Percentiles rank a stretch among this genome's conserved stretches.
Evolutionary conservation across 495 filamentous ascomycete species (phyloP).

Genomic region (Recurvomyces mirabilis): DNA sequence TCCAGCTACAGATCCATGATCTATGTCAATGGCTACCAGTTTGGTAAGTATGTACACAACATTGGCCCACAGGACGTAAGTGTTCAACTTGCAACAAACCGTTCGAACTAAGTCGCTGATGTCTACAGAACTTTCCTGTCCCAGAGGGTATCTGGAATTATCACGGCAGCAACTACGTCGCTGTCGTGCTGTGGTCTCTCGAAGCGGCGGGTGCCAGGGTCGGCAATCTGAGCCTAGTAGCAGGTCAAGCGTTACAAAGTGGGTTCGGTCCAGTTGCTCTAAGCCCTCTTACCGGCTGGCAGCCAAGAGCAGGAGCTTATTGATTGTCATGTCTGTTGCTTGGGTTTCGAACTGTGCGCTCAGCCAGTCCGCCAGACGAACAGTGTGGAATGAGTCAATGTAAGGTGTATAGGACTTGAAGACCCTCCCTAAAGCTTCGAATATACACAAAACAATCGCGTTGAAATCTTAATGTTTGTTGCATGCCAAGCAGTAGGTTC

Average conservation of each 20-base stretch:
- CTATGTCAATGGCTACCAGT: slow-evolving; percentile 69
- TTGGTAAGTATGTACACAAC: slow-evolving; percentile 54
- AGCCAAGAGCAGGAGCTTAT: slow-evolving; percentile 43
- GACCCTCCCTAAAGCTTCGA: no score
- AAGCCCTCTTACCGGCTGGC: slow-evolving; percentile 41
- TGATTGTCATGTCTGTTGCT: no score
- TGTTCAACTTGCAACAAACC: no score
- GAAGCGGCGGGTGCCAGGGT: slow-evolving; percentile 48
- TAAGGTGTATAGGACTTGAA: no score
- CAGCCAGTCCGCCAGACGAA: no score
- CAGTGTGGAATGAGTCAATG: no score
- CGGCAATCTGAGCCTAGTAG: slow-evolving; percentile 30
- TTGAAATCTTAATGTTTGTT: no score
- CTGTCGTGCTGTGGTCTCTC: slow-evolving; percentile 38
- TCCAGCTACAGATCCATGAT: slow-evolving; percentile 36
- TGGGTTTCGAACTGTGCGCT: no score
- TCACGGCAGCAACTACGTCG: slow-evolving; percentile 31
- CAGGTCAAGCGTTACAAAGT: slow-evolving; percentile 41
- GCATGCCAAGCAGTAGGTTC: no score
- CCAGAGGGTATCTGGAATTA: slow-evolving; percentile 33
- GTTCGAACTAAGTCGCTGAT: no score
- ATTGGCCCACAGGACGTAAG: slow-evolving; percentile 55
- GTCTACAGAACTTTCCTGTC: slow-evolving; percentile 25
- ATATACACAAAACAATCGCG: no score
- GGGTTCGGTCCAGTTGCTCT: slow-evolving; percentile 41